These are phyloP conservation scores for Fusarium metavorans DNA, from an alignment of 2,329 filamentous ascomycete species.

Conservation along the genomic window DNA sequence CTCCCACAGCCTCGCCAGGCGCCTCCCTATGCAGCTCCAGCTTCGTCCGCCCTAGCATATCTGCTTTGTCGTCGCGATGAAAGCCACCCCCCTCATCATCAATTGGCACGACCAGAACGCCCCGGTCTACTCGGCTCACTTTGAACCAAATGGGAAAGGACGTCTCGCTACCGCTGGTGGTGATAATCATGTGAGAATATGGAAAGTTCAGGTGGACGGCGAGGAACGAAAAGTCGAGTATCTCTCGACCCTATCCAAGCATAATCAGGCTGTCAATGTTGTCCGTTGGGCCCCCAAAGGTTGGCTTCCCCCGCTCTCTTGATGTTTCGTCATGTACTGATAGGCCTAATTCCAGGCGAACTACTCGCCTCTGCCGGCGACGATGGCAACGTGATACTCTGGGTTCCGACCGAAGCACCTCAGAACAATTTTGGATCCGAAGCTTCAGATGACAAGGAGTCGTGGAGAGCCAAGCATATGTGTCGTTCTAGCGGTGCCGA, in stretches of 20 bases:
- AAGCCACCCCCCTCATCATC: slow-evolving; percentile 94
- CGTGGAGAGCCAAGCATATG: slow-evolving; percentile 98
- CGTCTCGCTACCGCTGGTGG: slow-evolving; percentile 93
- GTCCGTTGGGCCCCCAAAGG: slow-evolving; percentile 96
- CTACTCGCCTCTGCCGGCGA: slow-evolving; percentile 94
- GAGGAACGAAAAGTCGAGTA: slow-evolving; percentile 93
- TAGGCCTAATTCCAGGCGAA: slow-evolving; percentile 72
- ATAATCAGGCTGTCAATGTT: slow-evolving; percentile 98
- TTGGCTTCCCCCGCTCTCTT: slow-evolving; percentile 54
- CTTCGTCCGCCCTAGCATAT: slow-evolving; percentile 41
- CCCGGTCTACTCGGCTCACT: slow-evolving; percentile 97
- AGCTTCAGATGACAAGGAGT: slow-evolving; percentile 91
- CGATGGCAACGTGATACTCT: slow-evolving; percentile 96
- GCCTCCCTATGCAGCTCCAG: slow-evolving; percentile 48
- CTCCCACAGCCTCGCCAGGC: slow-evolving; percentile 36
- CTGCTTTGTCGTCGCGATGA: slow-evolving; percentile 73
- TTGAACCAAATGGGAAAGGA: slow-evolving; percentile 91
- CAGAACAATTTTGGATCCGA: slow-evolving; percentile 83
- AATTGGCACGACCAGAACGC: slow-evolving; percentile 99
- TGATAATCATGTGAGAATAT: slow-evolving; percentile 96
- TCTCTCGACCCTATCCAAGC: slow-evolving; percentile 89
- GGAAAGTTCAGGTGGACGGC: slow-evolving; percentile 87
- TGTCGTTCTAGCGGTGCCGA: slow-evolving; percentile 94
- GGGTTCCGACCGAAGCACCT: slow-evolving; percentile 87
- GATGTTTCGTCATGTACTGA: slow-evolving; percentile 21